phyloP scores from a whole-genome alignment of 768 basidiomycete species.

The Gloeostereum incarnatum region DNA sequence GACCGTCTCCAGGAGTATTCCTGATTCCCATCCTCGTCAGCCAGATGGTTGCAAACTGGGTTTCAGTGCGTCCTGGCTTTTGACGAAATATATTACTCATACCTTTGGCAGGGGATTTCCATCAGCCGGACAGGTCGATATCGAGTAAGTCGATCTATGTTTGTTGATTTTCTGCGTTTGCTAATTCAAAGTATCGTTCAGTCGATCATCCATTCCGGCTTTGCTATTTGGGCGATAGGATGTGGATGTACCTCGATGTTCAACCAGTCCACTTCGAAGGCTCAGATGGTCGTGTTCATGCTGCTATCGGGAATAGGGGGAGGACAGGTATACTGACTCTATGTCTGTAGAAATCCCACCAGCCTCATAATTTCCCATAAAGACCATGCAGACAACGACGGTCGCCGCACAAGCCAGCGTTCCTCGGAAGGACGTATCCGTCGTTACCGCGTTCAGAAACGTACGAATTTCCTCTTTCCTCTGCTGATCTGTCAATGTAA shows the following conservation, averaged over 20 bases:
- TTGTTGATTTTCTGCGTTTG: background rate
- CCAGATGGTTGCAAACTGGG: slow-evolving; percentile 51
- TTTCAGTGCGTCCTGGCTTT: slow-evolving; percentile 26
- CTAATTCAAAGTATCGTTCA: slow-evolving; percentile 12
- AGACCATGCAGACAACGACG: slow-evolving; percentile 57
- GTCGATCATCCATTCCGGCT: slow-evolving; percentile 55
- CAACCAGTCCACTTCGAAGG: slow-evolving; percentile 33
- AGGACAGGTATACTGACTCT: slow-evolving; percentile 37
- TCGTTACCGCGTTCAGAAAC: slow-evolving; percentile 36
- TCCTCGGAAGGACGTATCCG: slow-evolving; percentile 62
- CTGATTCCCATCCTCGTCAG: slow-evolving; percentile 61
- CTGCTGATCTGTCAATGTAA: background rate
- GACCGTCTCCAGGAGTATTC: slow-evolving; percentile 32
- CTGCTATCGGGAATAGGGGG: slow-evolving; percentile 51
- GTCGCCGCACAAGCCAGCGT: slow-evolving; percentile 71
- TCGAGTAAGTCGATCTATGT: slow-evolving; percentile 22
- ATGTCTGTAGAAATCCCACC: too few species aligned
- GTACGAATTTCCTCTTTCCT: background rate
- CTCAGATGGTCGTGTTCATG: slow-evolving; percentile 50
- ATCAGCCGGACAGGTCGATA: slow-evolving; percentile 61
- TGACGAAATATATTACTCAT: background rate
- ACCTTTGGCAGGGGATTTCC: slow-evolving; percentile 38
- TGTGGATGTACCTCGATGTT: slow-evolving; percentile 66
- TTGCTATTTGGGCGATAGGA: slow-evolving; percentile 59
- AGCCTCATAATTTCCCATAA: too few species aligned